phyloP scores from a whole-genome alignment of 164 flowering plant species.

The Tetracentron sinense region DNA sequence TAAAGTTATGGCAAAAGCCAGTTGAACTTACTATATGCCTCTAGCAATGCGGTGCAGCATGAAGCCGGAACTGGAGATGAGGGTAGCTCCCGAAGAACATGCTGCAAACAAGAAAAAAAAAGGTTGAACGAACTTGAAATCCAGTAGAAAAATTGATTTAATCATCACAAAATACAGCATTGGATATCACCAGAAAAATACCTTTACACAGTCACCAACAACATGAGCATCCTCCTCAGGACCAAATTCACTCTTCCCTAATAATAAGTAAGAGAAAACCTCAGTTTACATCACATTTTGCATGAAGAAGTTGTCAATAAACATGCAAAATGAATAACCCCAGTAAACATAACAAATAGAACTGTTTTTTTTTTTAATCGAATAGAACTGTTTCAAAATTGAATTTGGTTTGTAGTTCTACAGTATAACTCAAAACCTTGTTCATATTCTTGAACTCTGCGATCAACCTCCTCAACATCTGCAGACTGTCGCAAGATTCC shows the following conservation, averaged over 20 bases:
- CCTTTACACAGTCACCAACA: slow-evolving; percentile 98
- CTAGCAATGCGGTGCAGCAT: slow-evolving; percentile 94
- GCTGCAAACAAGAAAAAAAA: slow-evolving; percentile 55
- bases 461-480: slow-evolving; percentile 98
- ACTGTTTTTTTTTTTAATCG: background rate
- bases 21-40: slow-evolving; percentile 79
- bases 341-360: background rate
- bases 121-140: too few species aligned
- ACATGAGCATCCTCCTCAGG: slow-evolving; percentile 96
- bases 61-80: slow-evolving; percentile 99
- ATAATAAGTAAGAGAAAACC: slow-evolving; percentile 4
- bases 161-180: background rate
- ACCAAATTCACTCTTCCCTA: slow-evolving; percentile 85
- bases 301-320: slow-evolving; percentile 1
- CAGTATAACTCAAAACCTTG: slow-evolving; percentile 57
- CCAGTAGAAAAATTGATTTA: background rate
- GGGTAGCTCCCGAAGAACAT: slow-evolving; percentile 96
- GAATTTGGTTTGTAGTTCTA: background rate
- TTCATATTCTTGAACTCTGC: slow-evolving; percentile 92
- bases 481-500: slow-evolving; percentile 95
- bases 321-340: background rate
- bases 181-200: slow-evolving; percentile 14
- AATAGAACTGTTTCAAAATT: slow-evolving; percentile 3
- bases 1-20: background rate
- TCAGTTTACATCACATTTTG: slow-evolving; percentile 1